Base-by-base conservation (phyloP, 345 rosid species). In the Cardamine occulta region DNA sequence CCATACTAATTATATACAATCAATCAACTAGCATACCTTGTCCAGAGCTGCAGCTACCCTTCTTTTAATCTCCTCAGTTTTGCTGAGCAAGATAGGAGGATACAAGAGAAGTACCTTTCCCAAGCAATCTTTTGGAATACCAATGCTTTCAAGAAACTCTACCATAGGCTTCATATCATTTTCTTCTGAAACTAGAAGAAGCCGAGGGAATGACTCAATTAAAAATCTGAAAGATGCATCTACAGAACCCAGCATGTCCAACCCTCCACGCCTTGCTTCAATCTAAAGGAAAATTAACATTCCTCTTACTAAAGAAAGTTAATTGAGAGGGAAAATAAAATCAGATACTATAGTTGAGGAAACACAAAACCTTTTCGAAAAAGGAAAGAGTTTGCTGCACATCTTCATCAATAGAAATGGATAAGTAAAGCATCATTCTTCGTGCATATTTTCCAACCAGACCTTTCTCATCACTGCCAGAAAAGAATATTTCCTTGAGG, bases 241-340 rank as follows among this genome's bases (percentile, higher is more conserved):
- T 17, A 65, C 79, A 61, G 82, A 77, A 17, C 88, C 91, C 73
- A 93, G 24, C 88, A 79, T 85, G 48, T 86, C 85, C 68, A 91
- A 80, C 54, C 98, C 98, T 77, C 98, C 98, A 56, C 94, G 93
- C 81, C 96, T 87, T 65, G 97, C 98, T 83, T 87, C 91, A 70
- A 94, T 86, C 98, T 94, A 75, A 39, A 76, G 4, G 0, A 72
- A n/a, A 78, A 23, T 5, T 6, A 35, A 66, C 17, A 72, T n/a
- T 67, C 52, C 32, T 51, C 77, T 63, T 68, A 59, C 74, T 62
- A 12, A 60, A 42, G 5, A 17, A 44, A 53, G 29, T 54, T 70
- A 58, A 6, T 6, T 9, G 47, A 26, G 5, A 70, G 18, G 2
- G 3, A 34, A 35, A 10, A 19, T 19, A 60, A 59, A 8, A 19